Base-by-base conservation (phyloP, 2,329 filamentous ascomycete species). In the Endocalyx cinctus region DNA sequence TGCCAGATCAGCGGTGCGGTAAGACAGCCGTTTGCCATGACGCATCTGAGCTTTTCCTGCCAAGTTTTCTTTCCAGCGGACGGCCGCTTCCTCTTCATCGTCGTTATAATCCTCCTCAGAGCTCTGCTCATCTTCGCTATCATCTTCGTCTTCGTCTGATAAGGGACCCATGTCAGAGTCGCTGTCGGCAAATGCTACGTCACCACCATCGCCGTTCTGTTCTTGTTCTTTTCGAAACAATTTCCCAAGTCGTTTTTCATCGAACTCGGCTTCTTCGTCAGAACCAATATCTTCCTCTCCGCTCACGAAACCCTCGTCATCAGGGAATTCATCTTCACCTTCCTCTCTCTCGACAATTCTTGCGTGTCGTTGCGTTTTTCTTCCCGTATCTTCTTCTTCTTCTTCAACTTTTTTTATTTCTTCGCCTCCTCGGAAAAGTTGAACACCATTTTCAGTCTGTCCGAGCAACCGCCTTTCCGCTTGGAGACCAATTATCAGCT, bases 131-230 rank as follows among this genome's bases (percentile, higher is more conserved):
- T 64, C 66, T 4, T 63, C 67, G 1, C 61, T 60, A 5, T 64
- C 63, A 1, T 66, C 64, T 14, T 67, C 66, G 3, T 74, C 72
- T 5, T 66, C 64, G 1, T 62, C 67, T 7, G 87, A 94, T 43
- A 96, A 62, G 4, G 90, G 95, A 6, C 92, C 92, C 5, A 98
- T 72, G 56, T 98, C 94, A 0, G 92, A 98, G 59, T 98, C 94
- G 52, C 87, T 95, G 53, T 98, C 92, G 11, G 92, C 92, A 65
- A 96, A 98, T 2, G 81, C 87, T 37, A 97, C 51, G 34, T 95
- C 87, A 18, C 79, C 85, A 16, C 79, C 76, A 10, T 67, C 68
- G 15, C 55, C 70, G 23, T 74, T 66, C 33, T 68, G 66, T 20
- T 76, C 72, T 12, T 58, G 53, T 6, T 67, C 61, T 35, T 70